Conservation (phyloP, 1,139 yeast species). For the Sugiyamaella pinicola region DNA sequence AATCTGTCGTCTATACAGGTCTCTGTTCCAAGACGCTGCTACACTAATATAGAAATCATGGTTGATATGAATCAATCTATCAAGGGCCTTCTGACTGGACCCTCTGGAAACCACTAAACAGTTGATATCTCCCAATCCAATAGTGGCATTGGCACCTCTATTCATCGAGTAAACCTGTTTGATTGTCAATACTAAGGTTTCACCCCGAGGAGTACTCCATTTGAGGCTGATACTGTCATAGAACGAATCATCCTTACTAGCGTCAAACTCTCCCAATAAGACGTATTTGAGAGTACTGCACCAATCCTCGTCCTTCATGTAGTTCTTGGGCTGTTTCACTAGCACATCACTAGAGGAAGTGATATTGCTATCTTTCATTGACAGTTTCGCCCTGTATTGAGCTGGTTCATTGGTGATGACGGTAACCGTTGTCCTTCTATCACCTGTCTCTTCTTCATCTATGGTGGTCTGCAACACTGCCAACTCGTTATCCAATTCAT, state of each 20-base stretch:
- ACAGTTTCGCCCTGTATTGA: constrained; percentile 1
- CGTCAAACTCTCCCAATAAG: constrained; percentile 19
- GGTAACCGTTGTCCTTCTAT: not conserved
- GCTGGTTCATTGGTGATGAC: constrained; percentile 14
- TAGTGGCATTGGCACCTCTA: constrained; percentile 12
- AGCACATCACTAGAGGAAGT: constrained; percentile 1
- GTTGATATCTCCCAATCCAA: constrained; percentile 14
- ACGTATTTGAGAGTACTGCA: constrained; percentile 18
- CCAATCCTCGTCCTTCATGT: constrained; percentile 21
- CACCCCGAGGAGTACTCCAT: constrained; percentile 11
- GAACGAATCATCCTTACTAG: constrained; percentile 1
- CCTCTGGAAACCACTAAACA: constrained; percentile 3
- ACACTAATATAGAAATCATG: not conserved
- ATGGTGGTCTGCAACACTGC: constrained; percentile 7
- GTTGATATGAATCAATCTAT: constrained; percentile 1
- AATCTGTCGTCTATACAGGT: not conserved
- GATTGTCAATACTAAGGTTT: constrained; percentile 18
- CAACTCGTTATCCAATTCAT: constrained; percentile 1
- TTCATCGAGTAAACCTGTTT: constrained; percentile 19
- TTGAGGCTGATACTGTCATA: constrained; percentile 12
- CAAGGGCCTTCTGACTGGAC: constrained; percentile 11
- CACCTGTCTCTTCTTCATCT: not conserved
- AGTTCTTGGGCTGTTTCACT: constrained; percentile 14
- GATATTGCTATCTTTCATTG: not conserved
- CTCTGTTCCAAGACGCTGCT: constrained; percentile 7